Conservation (phyloP, 2,329 filamentous ascomycete species). For the Curvularia lunata region DNA sequence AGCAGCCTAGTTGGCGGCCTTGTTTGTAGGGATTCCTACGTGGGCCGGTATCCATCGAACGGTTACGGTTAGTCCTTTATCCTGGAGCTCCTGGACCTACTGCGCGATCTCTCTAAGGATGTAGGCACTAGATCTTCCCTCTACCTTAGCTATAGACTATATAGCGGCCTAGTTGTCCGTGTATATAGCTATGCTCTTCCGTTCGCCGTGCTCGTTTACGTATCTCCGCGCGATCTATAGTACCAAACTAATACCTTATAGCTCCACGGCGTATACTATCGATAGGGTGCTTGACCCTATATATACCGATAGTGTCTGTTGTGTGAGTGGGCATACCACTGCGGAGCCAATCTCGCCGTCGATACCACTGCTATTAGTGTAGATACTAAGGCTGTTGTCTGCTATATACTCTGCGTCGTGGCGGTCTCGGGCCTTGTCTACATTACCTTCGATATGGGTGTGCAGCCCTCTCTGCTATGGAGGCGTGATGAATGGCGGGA, state of each 20-base stretch:
- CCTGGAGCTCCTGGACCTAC: conserved; percentile 18
- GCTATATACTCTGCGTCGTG: conserved; percentile 21
- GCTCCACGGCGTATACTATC: conserved; percentile 21
- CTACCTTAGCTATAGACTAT: conserved; percentile 20
- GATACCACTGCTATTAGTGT: conserved; percentile 28
- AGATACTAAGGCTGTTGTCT: conserved; percentile 26
- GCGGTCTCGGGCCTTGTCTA: conserved; percentile 15
- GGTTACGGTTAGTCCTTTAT: conserved; percentile 2
- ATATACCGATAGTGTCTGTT: conserved; percentile 21
- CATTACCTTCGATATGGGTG: conserved; percentile 21
- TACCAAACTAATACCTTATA: conserved; percentile 27
- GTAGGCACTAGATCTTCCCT: too few species aligned
- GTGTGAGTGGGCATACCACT: too few species aligned
- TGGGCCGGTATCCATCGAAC: conserved; percentile 4
- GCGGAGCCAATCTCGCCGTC: too few species aligned
- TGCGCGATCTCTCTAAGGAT: conserved; percentile 23
- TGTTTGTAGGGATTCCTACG: background rate
- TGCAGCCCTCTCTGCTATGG: conserved; percentile 18
- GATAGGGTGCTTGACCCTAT: conserved; percentile 17
- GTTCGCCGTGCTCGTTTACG: conserved; percentile 12
- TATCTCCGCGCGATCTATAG: conserved; percentile 26
- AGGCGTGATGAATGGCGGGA: conserved; percentile 21
- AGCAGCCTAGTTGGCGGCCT: too few species aligned
- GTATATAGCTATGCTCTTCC: conserved; percentile 20
- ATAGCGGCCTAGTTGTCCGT: conserved; percentile 28